phyloP scores from a whole-genome alignment of 257 asterid species.

The Gentiana macrophylla region DNA sequence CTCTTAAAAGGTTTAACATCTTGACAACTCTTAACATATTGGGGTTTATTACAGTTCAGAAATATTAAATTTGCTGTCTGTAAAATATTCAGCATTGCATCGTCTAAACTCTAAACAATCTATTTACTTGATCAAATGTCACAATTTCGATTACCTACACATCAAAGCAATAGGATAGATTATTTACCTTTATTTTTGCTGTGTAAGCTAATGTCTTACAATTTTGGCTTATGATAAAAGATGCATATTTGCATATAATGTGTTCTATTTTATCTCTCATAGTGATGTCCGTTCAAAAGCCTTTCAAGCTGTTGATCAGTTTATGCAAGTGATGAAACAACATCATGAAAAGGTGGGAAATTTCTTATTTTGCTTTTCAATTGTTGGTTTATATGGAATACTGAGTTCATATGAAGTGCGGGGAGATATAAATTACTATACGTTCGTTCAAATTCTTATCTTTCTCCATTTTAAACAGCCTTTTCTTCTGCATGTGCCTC shows the following conservation, averaged over 20 bases:
- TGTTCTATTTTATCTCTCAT: slow-evolving; percentile 12
- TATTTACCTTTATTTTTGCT: neutral
- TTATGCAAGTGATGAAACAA: slow-evolving; percentile 80
- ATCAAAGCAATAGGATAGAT: too few species aligned
- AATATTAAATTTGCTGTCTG: neutral
- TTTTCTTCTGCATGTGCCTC: too few species aligned
- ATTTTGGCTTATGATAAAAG: neutral
- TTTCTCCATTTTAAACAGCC: too few species aligned
- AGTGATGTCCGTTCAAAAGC: slow-evolving; percentile 93
- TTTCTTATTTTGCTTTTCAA: neutral
- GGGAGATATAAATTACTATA: neutral
- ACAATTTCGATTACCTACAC: too few species aligned
- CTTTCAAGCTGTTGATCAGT: slow-evolving; percentile 90
- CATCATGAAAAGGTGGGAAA: slow-evolving; percentile 59
- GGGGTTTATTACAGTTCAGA: neutral
- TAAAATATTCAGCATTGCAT: too few species aligned
- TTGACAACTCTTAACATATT: neutral
- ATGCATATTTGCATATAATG: neutral
- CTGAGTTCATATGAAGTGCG: too few species aligned
- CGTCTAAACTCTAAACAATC: too few species aligned
- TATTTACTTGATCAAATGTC: too few species aligned
- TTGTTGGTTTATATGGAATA: neutral
- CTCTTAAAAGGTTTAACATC: neutral
- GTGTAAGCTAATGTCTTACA: neutral
- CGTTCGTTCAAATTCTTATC: too few species aligned